Evolutionary conservation across 2,329 filamentous ascomycete genomes (phyloP), one percentile per base, ranked within the genome.

Genomic region (Colletotrichum liriopes): DNA sequence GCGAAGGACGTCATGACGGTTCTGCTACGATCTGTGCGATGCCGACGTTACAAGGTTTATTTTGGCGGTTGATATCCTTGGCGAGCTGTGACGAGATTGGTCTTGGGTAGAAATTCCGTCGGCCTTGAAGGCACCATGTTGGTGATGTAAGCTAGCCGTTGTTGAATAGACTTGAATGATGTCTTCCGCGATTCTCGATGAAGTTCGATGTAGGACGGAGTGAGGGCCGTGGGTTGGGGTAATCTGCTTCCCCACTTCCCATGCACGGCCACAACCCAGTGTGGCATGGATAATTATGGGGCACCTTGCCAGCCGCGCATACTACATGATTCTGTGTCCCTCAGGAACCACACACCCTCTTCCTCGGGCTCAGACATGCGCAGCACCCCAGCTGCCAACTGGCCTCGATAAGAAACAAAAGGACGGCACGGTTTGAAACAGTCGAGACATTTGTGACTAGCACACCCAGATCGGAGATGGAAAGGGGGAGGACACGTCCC

Each of bases 371-470:
- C 23, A 49, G 43, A 61, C 43, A 47, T 61, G 43, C 39, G 56
- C 16, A 45, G 20, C 39, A 59, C 26, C 35, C 39, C 26, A 12
- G 56, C 37, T 14, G 39, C 12, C n/a, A n/a, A 32, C n/a, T 20
- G 20, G 39, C 26, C 11, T 45, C 41, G 23, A 23, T 32, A n/a
- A 45, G 41, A 39, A 20, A 51, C 32, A 51, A 20, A 41, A 41
- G n/a, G n/a, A 62, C 32, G 45, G 59, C 32, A 29, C 26, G 32
- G 51, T 20, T 12, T 51, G 45, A 62, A 62, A 62, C 32, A 39
- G n/a, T 39, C 23, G 45, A 39, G 32, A 39, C 29, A 51, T 51
- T 47, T 49, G n/a, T 43, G n/a, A 23, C n/a, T 62, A 23, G n/a
- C 59, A 37, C 32, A 37, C 43, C 20, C 29, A 26, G 18, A 20